Percentiles rank a stretch among this genome's conserved stretches.
These are phyloP conservation scores for Dissophora ornata DNA, from an alignment of 192 early-diverging fungal species.

Conservation along the genomic window DNA sequence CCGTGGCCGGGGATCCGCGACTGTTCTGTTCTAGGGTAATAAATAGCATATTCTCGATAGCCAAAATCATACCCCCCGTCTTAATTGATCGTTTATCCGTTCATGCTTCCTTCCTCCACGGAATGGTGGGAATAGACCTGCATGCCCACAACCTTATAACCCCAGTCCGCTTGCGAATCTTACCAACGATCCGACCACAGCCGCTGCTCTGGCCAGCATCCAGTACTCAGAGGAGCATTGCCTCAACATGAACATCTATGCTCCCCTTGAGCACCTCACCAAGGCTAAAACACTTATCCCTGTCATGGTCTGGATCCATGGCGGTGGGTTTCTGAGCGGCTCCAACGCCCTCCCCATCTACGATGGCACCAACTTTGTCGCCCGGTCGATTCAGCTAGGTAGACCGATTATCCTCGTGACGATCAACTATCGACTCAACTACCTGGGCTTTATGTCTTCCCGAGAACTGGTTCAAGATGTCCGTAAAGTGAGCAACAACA, in stretches of 20 bases:
- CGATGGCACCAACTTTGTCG: constrained; percentile 32
- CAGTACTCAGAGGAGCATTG: constrained; percentile 23
- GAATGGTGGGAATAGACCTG: constrained; percentile 20
- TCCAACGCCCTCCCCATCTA: constrained; percentile 13
- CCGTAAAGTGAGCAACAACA: not conserved
- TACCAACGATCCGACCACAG: not conserved
- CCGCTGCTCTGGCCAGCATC: not conserved
- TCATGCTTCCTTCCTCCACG: too few species aligned
- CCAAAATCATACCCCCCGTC: too few species aligned
- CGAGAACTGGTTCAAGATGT: constrained; percentile 13
- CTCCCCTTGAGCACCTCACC: constrained; percentile 6
- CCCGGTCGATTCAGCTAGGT: constrained; percentile 7
- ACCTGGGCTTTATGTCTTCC: constrained; percentile 42
- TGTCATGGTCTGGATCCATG: constrained; percentile 32
- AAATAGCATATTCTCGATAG: too few species aligned
- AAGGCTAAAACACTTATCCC: constrained; percentile 14
- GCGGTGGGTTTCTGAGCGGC: constrained; percentile 16
- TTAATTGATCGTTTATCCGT: too few species aligned
- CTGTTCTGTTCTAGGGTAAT: constrained; percentile 18
- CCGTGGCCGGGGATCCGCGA: constrained; percentile 21
- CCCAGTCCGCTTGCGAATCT: constrained; percentile 7
- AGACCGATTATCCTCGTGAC: constrained; percentile 30
- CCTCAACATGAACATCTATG: constrained; percentile 27
- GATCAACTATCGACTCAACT: constrained; percentile 40
- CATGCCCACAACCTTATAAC: constrained; percentile 19